phyloP scores from a whole-genome alignment of 331 rosid genomes.

The Dryas integrifolia region DNA sequence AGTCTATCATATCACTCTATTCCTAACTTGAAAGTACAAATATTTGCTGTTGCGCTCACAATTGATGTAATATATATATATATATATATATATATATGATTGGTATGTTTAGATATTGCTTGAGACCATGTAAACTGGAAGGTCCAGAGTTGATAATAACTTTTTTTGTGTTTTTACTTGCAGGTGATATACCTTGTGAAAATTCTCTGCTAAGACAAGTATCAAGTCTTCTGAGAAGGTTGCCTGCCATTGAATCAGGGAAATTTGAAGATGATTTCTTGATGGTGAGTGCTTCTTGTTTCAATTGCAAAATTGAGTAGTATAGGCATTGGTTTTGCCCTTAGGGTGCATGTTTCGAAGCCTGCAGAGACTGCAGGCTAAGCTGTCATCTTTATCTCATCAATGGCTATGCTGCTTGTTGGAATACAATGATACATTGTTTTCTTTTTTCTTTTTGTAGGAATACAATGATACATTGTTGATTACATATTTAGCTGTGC shows the following conservation, averaged over 20 bases:
- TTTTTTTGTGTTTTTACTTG: not conserved
- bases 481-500: constrained; percentile 83
- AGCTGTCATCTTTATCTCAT: not conserved
- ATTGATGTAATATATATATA: no score
- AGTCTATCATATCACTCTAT: not conserved
- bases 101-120: constrained; percentile 1
- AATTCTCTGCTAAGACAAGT: constrained; percentile 89
- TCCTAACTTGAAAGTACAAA: not conserved
- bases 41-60: no score
- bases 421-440: constrained; percentile 83
- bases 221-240: constrained; percentile 84
- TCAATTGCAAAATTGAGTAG: constrained; percentile 17
- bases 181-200: constrained; percentile 86
- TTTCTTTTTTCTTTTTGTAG: constrained; percentile 39
- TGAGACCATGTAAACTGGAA: constrained; percentile 8
- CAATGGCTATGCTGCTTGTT: constrained; percentile 23
- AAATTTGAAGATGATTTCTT: constrained; percentile 92
- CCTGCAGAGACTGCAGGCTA: not conserved
- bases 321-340: constrained; percentile 1
- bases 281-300: constrained; percentile 61
- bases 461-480: constrained; percentile 89
- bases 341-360: not conserved
- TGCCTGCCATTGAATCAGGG: constrained; percentile 86
- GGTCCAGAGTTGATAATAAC: constrained; percentile 5
- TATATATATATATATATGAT: no score